These are phyloP conservation scores for Apostasia ramifera DNA, from an alignment of 106 monocot species.

Conservation along the genomic window DNA sequence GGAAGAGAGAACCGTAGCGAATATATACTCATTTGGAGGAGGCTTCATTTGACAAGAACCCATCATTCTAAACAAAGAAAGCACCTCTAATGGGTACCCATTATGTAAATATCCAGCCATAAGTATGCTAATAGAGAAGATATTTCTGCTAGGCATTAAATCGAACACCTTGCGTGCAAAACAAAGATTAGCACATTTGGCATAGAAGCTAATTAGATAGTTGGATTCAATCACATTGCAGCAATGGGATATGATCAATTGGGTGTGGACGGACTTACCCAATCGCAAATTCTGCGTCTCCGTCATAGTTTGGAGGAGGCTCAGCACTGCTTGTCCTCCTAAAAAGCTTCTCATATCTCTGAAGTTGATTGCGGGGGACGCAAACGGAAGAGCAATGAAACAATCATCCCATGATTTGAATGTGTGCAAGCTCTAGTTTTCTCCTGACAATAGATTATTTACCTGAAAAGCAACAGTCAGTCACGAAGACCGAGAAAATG, in stretches of 20 bases:
- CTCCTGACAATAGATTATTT: no score
- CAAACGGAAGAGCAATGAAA: no score
- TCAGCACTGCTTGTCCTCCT: no score
- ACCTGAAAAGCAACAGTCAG: no score
- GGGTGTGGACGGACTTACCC: constrained; percentile 34
- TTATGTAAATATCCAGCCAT: constrained; percentile 46
- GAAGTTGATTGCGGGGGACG: no score
- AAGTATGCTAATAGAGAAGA: constrained; percentile 32
- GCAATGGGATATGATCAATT: constrained; percentile 12
- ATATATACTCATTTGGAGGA: constrained; percentile 42
- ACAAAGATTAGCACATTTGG: constrained; percentile 18
- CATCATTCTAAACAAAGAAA: constrained; percentile 24
- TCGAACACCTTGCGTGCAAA: constrained; percentile 35
- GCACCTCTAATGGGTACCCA: constrained; percentile 17
- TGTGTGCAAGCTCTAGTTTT: no score
- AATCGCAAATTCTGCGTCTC: constrained; percentile 17
- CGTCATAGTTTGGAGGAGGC: constrained; percentile 3
- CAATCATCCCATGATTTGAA: no score
- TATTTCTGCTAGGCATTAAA: constrained; percentile 33
- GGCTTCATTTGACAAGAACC: neutral
- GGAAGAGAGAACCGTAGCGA: constrained; percentile 32
- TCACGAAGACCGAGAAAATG: no score
- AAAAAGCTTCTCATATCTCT: no score
- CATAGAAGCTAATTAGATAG: constrained; percentile 38
- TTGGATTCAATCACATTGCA: constrained; percentile 31